These are phyloP conservation scores for Chrysosphaeria jannelii DNA, from an alignment of 2,329 filamentous ascomycete species.

Conservation along the genomic window DNA sequence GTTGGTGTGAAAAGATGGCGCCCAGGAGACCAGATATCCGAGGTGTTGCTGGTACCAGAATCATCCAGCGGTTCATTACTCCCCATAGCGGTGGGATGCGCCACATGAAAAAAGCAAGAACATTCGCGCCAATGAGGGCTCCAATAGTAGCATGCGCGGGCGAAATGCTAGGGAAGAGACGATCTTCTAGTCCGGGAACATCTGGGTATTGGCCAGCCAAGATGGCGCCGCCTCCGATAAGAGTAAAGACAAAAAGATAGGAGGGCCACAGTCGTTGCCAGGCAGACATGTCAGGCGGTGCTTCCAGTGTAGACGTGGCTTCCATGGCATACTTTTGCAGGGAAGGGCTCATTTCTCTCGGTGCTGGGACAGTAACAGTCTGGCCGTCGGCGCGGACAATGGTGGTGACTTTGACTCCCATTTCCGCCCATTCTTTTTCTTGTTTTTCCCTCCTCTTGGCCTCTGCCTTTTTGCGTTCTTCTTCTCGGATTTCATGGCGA, in stretches of 20 bases:
- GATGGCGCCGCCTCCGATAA: constrained; percentile 14
- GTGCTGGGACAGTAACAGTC: constrained; percentile 8
- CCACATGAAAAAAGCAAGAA: constrained; percentile 26
- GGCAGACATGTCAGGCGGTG: constrained; percentile 18
- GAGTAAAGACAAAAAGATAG: constrained; percentile 14
- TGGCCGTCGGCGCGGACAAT: constrained; percentile 1
- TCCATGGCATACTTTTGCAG: constrained; percentile 14
- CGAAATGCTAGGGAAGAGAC: constrained; percentile 28
- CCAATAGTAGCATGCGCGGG: constrained; percentile 33
- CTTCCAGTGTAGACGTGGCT: constrained; percentile 19
- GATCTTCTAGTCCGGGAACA: constrained; percentile 22
- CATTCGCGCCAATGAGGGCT: constrained; percentile 27
- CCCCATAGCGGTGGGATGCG: constrained; percentile 32
- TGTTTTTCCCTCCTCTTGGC: constrained; percentile 7
- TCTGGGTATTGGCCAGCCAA: constrained; percentile 12
- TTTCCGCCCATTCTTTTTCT: constrained; percentile 8
- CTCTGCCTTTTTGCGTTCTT: constrained; percentile 6
- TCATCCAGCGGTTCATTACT: constrained; percentile 36
- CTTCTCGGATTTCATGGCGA: constrained; percentile 14
- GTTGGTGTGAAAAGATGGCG: constrained; percentile 39
- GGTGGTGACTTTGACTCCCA: constrained; percentile 9
- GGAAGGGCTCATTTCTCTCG: constrained; percentile 9
- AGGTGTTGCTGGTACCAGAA: constrained; percentile 32
- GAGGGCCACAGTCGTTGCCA: constrained; percentile 26
- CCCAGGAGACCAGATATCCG: constrained; percentile 28